Evolutionary conservation across 768 basidiomycete species (phyloP), one percentile per base, ranked within the genome.

Genomic region (Amanita thiersii): DNA sequence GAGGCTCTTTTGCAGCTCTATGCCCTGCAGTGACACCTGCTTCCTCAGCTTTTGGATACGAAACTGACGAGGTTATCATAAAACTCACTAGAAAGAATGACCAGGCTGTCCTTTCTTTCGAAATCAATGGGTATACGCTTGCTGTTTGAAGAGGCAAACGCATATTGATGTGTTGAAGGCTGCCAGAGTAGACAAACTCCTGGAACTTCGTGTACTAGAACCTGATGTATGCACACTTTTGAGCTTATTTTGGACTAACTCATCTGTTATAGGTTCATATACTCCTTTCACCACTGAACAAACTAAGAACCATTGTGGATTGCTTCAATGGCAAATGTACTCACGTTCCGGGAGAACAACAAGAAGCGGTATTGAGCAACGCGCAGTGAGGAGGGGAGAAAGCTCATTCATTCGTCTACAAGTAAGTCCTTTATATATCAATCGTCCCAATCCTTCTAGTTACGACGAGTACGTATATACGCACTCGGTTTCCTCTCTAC

Each of bases 21-120:
- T 72, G 70, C 32, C 86, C 84, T 4, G 72, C 73, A 0, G 66
- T 75, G 1, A 57, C 73, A 2, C 69, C 74, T 0, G 65, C 75
- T 10, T 39, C 60, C 9, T 51, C 60, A 2, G 48, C 60, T 11
- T 62, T 65, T 0, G 57, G 72, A 0, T 72, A 70, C 39, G 76
- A 78, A 26, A 64, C 69, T 4, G 79, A 79, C 18, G 79, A 87
- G 29, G 73, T 86, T 23, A 70, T 84, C 38, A 77, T 91, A 72
- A 90, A 85, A 61, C 70, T 92, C 2, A 85, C 88, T 8, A 93
- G 92, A 67, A 88, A 88, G 61, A 79, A 81, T 48, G 79, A 85
- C 36, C 77, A 79, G 28, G 84, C 87, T 1, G 74, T 86, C 24
- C 69, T 91, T 7, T 78, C 73, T 35, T 85, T 91, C 46, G 85